A percentile compares a stretch with the other conserved stretches of the same genome.
Conservation (phyloP, 805 yeast genomes). For the Candida endomychidarum region DNA sequence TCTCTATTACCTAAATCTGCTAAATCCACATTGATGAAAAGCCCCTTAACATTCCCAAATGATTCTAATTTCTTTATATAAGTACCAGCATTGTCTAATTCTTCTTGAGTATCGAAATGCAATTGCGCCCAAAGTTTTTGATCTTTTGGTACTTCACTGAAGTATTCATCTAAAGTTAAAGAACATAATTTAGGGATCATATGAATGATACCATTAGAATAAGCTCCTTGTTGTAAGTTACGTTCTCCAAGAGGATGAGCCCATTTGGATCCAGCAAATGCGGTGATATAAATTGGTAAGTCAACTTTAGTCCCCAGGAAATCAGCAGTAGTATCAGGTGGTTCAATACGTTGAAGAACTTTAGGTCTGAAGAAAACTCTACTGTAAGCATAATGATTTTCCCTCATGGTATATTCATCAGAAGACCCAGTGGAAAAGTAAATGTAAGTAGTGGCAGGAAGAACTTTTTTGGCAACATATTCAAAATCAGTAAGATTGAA, state of each 20-base stretch:
- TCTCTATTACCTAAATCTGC: conserved; percentile 43
- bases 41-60: conserved; percentile 28
- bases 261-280: conserved; percentile 29
- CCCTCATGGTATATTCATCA: conserved; percentile 82
- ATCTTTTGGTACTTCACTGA: conserved; percentile 26
- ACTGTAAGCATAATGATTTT: conserved; percentile 84
- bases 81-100: conserved; percentile 19
- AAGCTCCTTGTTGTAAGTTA: conserved; percentile 24
- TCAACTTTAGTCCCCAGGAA: conserved; percentile 21
- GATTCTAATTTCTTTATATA: conserved; percentile 26
- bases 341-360: conserved; percentile 53
- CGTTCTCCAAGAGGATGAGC: conserved; percentile 30
- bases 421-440: conserved; percentile 64
- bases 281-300: conserved; percentile 32
- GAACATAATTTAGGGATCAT: conserved; percentile 32
- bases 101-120: conserved; percentile 23
- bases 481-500: conserved; percentile 40
- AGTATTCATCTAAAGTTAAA: conserved; percentile 25
- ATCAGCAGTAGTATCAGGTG: conserved; percentile 18
- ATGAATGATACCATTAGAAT: conserved; percentile 28
- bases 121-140: conserved; percentile 35
- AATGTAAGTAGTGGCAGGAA: conserved; percentile 34
- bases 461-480: conserved; percentile 31
- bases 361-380: conserved; percentile 82
- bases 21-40: conserved; percentile 35